Conservation (phyloP, 2,329 filamentous ascomycete species). For the Penicillium sp. region DNA sequence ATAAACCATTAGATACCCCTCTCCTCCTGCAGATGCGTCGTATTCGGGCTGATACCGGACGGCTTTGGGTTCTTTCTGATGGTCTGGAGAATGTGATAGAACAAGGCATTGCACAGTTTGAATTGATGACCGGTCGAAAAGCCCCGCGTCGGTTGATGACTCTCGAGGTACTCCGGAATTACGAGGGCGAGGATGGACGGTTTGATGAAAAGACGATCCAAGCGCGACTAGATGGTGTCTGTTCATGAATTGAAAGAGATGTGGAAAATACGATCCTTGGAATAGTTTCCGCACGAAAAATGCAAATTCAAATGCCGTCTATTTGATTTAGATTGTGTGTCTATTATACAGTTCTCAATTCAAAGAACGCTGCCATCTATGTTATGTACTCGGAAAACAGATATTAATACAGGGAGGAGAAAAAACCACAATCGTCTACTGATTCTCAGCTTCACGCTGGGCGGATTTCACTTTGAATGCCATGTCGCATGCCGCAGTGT, state of each 20-base stretch:
- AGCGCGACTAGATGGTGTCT: constrained; percentile 36
- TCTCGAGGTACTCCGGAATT: constrained; percentile 58
- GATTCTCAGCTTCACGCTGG: background rate
- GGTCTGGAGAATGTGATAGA: constrained; percentile 77
- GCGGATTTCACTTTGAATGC: constrained; percentile 39
- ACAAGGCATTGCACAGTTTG: constrained; percentile 81
- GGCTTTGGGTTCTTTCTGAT: constrained; percentile 72
- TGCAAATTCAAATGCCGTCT: background rate
- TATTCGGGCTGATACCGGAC: constrained; percentile 58
- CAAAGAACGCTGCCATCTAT: background rate
- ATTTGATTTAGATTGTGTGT: background rate
- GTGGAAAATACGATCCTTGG: no score
- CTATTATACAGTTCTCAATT: constrained; percentile 8
- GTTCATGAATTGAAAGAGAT: constrained; percentile 16
- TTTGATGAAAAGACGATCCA: constrained; percentile 46
- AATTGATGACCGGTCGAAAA: constrained; percentile 75
- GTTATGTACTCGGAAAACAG: background rate
- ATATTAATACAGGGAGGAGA: background rate
- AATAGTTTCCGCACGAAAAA: no score
- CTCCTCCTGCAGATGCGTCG: constrained; percentile 69
- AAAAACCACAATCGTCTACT: background rate
- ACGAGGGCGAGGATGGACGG: constrained; percentile 38
- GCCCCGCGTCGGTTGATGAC: constrained; percentile 74
- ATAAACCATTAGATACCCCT: constrained; percentile 74
- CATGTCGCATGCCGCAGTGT: constrained; percentile 41